Evolutionary conservation across 2,329 filamentous ascomycete genomes (phyloP).

Genomic region (Trichoderma sp.): DNA sequence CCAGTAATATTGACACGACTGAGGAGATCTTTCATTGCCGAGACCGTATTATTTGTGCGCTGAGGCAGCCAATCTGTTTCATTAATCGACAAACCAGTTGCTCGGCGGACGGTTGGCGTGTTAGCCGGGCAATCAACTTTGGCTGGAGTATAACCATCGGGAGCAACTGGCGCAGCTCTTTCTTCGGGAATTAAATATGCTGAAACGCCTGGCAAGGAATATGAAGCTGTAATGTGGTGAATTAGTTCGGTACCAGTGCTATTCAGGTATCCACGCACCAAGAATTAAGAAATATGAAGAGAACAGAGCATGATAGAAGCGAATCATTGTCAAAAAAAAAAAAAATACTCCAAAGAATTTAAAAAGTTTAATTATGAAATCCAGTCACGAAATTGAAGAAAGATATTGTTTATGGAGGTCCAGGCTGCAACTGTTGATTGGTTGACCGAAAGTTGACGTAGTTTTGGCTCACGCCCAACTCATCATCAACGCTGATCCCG

Average conservation of each 20-base stretch:
- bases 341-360: too few relatives aligned
- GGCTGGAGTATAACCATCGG: constrained; percentile 31
- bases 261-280: not conserved
- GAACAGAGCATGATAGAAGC: not conserved
- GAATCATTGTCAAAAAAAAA: too few relatives aligned
- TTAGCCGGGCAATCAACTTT: constrained; percentile 30
- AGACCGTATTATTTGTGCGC: constrained; percentile 31
- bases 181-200: not conserved
- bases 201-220: not conserved
- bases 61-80: constrained; percentile 32
- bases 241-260: not conserved
- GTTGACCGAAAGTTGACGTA: not conserved
- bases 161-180: constrained; percentile 20
- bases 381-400: not conserved
- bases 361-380: not conserved
- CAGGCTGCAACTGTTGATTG: not conserved
- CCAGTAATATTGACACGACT: constrained; percentile 30
- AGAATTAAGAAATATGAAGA: not conserved
- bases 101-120: constrained; percentile 30
- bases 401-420: not conserved
- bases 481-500: not conserved
- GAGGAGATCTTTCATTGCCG: constrained; percentile 30
- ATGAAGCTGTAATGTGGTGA: not conserved
- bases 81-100: constrained; percentile 29
- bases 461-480: not conserved